These are phyloP conservation scores for Takakia lepidozioides DNA, from an alignment of 225 moss, liverwort and hornwort genomes.

Conservation along the genomic window DNA sequence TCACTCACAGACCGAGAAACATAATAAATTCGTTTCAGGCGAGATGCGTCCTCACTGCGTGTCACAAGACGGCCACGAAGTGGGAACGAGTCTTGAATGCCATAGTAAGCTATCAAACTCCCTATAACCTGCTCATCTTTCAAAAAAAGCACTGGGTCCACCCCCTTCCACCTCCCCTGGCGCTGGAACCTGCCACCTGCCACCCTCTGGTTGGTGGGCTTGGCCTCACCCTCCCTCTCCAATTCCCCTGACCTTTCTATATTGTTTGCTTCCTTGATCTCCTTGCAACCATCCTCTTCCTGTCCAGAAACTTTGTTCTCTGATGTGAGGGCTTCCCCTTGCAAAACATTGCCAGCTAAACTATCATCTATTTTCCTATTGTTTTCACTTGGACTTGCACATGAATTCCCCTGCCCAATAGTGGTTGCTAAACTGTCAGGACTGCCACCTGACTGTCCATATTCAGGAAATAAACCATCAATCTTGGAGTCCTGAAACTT, in stretches of 20 bases:
- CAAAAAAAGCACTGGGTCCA: constrained; percentile 78
- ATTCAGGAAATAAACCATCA: background rate
- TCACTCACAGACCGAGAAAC: constrained; percentile 63
- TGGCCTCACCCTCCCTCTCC: constrained; percentile 11
- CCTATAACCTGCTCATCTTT: constrained; percentile 62
- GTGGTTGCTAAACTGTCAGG: background rate
- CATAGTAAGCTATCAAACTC: constrained; percentile 67
- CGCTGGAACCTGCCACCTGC: constrained; percentile 50
- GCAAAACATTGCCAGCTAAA: background rate
- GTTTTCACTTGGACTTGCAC: constrained; percentile 8
- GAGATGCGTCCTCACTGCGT: constrained; percentile 70
- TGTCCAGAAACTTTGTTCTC: constrained; percentile 7
- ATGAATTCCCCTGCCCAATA: constrained; percentile 5
- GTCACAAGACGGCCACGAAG: constrained; percentile 67
- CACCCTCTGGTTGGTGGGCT: constrained; percentile 6
- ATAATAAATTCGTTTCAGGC: constrained; percentile 82
- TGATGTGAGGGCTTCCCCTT: background rate
- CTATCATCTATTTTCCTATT: constrained; percentile 8
- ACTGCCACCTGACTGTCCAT: too few species aligned
- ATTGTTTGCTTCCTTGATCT: constrained; percentile 5
- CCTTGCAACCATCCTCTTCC: constrained; percentile 7
- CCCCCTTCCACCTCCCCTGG: constrained; percentile 89
- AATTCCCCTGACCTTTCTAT: constrained; percentile 12
- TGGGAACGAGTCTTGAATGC: constrained; percentile 64
- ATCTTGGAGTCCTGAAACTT: constrained; percentile 3